Percentiles rank a stretch among this genome's conserved stretches.
Conservation (phyloP, 495 filamentous ascomycete genomes). For the Daldinia vernicosa region DNA sequence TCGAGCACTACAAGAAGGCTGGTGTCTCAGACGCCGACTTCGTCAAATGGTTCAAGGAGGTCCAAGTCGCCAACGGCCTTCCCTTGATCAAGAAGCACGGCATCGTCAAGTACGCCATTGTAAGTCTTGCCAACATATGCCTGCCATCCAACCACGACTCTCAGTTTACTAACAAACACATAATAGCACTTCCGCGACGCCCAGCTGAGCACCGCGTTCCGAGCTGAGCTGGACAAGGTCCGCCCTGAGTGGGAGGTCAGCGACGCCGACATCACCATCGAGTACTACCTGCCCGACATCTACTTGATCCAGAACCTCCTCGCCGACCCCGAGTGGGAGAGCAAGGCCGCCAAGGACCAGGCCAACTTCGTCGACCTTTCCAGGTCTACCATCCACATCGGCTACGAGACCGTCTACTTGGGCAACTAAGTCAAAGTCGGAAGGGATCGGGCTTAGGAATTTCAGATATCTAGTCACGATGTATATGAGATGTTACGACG, state of each 20-base stretch:
- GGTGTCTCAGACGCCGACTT: slow-evolving; percentile 28
- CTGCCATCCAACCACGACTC: background rate
- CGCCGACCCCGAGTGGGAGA: slow-evolving; percentile 23
- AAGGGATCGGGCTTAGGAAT: background rate
- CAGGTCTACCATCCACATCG: slow-evolving; percentile 18
- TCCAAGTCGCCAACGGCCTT: slow-evolving; percentile 12
- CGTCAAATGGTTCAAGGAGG: slow-evolving; percentile 23
- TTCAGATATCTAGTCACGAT: background rate
- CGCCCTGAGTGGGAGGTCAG: slow-evolving; percentile 21
- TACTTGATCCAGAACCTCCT: slow-evolving; percentile 9
- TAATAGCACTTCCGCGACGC: slow-evolving; percentile 16
- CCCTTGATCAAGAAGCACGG: slow-evolving; percentile 30
- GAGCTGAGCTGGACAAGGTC: slow-evolving; percentile 4
- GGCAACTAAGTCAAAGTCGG: slow-evolving; percentile 3
- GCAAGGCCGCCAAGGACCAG: slow-evolving; percentile 18
- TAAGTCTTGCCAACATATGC: background rate
- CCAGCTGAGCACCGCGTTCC: slow-evolving; percentile 3
- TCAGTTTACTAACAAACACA: background rate
- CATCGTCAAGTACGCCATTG: slow-evolving; percentile 26
- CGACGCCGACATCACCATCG: slow-evolving; percentile 27
- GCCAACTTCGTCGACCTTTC: slow-evolving; percentile 18
- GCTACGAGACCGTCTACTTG: slow-evolving; percentile 16
- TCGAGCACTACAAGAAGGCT: slow-evolving; percentile 32
- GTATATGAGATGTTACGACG: background rate
- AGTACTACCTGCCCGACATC: slow-evolving; percentile 23